Evolutionary conservation across 2,329 filamentous ascomycete species (phyloP).

Genomic region (Neonectria punicea): DNA sequence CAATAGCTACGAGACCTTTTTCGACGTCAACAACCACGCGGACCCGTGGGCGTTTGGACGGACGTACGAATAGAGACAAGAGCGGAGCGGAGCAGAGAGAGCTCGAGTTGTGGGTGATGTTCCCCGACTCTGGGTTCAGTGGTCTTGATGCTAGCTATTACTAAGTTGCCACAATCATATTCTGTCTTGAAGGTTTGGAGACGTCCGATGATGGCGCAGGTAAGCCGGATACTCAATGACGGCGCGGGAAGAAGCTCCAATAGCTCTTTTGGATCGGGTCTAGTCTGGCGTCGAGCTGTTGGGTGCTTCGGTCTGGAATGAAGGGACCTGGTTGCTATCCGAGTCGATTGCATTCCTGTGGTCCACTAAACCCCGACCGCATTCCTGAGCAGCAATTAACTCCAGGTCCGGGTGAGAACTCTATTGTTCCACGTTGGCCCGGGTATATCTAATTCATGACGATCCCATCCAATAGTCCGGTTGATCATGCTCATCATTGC

Average conservation of each 20-base stretch:
- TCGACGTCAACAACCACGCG: conserved; percentile 20
- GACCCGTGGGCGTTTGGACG: conserved; percentile 6
- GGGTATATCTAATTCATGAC: conserved; percentile 16
- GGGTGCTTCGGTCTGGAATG: conserved; percentile 19
- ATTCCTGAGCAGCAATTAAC: not conserved
- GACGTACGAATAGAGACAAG: not conserved
- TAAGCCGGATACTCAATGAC: not conserved
- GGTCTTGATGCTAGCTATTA: not conserved
- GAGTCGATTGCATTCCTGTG: not conserved
- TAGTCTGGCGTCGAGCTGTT: conserved; percentile 13
- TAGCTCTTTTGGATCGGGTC: conserved; percentile 26
- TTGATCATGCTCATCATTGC: not conserved
- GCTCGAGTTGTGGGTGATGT: not conserved
- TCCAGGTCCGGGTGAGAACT: not conserved
- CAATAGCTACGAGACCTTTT: conserved; percentile 40
- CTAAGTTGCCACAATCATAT: not conserved
- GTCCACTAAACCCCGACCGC: not conserved
- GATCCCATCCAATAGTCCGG: conserved; percentile 18
- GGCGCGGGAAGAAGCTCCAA: not conserved
- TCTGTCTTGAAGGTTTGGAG: not conserved
- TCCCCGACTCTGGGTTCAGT: not conserved
- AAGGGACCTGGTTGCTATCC: conserved; percentile 1
- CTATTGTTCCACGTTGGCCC: not conserved
- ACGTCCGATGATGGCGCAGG: not conserved
- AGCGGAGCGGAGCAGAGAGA: too few species aligned